Base-by-base conservation (phyloP, 2,329 filamentous ascomycete genomes). In the Amauroascus verrucosus region DNA sequence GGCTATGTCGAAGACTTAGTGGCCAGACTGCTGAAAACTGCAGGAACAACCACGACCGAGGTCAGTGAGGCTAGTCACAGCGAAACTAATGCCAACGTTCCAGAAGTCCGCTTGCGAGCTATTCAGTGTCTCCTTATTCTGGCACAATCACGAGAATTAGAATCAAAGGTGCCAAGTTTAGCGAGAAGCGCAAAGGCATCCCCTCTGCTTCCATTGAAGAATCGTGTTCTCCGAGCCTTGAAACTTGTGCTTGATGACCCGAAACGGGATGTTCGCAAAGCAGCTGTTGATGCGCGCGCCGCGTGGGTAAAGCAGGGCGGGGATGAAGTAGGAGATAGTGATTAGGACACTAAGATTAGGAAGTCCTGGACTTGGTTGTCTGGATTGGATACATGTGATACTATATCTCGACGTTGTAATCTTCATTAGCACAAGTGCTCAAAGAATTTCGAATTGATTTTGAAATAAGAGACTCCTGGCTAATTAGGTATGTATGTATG, bases 241-340 rank as follows among this genome's bases (percentile, higher is more conserved):
- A 69, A 73, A 43, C 64, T 61, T 14, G 75, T 78, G 24, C 62
- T 85, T 58, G 82, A 85, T 69, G 82, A 85, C 66, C 70, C 71
- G 30, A 84, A 80, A 68, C 70, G 82, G 57, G 74, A 75, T 62
- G 82, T 85, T 8, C 72, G 82, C 40, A 76, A 78, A 57, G 79
- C 80, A 55, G 82, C 81, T 13, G 81, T 84, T 24, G 76, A 75
- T 68, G 82, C 80, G 57, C 67, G 80, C 49, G 75, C 71, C n/a
- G 77, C 73, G 53, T 84, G 81, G 81, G 63, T 82, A 75, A 54
- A 63, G 65, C 13, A 69, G 82, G 41, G 80, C 80, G 61, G 51
- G 32, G 48, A 32, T 13, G 76, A 80, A 50, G 71, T 64, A 13
- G 70, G 75, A 22, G 77, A 78, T 20, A 79, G 32, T 43, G 37